Evolutionary conservation across 2,329 filamentous ascomycete genomes (phyloP).

Genomic region (Sclerotinia nivalis): DNA sequence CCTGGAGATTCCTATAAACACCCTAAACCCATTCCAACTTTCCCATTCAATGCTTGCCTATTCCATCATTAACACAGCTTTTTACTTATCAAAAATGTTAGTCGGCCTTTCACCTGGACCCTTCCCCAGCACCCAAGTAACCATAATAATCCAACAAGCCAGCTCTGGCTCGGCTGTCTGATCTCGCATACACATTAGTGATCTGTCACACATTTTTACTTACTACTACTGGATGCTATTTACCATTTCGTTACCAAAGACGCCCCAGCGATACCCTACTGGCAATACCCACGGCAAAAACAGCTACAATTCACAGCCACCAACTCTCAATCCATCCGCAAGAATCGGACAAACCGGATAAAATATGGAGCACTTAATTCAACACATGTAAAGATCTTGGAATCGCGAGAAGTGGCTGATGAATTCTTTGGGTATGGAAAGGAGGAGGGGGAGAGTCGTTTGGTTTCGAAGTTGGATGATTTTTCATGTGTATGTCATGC

Average conservation of each 20-base stretch:
- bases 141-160: not conserved
- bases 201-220: not conserved
- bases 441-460: not conserved
- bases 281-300: not conserved
- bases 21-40: not conserved
- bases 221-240: not conserved
- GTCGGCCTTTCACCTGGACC: not conserved
- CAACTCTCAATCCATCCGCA: not conserved
- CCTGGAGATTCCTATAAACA: not conserved
- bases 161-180: not conserved
- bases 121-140: not conserved
- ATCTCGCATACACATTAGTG: not conserved
- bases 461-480: not conserved
- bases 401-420: not conserved
- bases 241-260: not conserved
- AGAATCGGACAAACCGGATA: not conserved
- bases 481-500: not conserved
- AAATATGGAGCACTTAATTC: not conserved
- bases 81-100: not conserved
- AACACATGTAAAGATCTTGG: too few relatives aligned
- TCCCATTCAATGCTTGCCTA: not conserved
- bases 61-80: not conserved
- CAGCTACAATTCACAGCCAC: not conserved
- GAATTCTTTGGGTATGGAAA: not conserved
- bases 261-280: too few relatives aligned